phyloP scores from a whole-genome alignment of 1,139 yeast genomes.

The Lodderomyces beijingensis region DNA sequence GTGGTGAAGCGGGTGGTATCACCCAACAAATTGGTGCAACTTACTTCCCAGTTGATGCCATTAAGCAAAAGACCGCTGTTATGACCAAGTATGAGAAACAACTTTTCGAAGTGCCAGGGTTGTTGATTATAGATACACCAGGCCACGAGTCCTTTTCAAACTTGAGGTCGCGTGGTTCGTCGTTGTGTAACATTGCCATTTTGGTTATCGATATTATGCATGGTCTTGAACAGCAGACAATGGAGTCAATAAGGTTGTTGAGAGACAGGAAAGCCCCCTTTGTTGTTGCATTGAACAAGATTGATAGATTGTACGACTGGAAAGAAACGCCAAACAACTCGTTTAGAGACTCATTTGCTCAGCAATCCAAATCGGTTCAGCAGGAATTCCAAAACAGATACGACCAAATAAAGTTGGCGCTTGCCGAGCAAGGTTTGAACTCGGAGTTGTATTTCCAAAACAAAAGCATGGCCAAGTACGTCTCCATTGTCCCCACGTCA shows the following conservation, averaged over 20 bases:
- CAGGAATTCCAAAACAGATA: slow-evolving; percentile 87
- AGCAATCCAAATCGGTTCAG: slow-evolving; percentile 80
- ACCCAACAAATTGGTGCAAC: slow-evolving; percentile 99
- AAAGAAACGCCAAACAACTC: slow-evolving; percentile 83
- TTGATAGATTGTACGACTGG: slow-evolving; percentile 97
- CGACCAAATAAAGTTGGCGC: slow-evolving; percentile 80
- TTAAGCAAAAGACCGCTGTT: slow-evolving; percentile 83
- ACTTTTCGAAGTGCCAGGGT: slow-evolving; percentile 92
- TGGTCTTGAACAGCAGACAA: slow-evolving; percentile 96
- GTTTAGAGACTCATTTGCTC: slow-evolving; percentile 87
- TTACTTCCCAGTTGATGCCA: slow-evolving; percentile 95
- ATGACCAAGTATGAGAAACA: slow-evolving; percentile 86
- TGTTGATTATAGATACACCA: slow-evolving; percentile 94
- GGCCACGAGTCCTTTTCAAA: slow-evolving; percentile 99
- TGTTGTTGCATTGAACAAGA: slow-evolving; percentile 92
- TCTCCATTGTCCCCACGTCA: slow-evolving; percentile 95
- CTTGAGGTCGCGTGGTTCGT: slow-evolving; percentile 97
- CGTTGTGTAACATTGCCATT: slow-evolving; percentile 97
- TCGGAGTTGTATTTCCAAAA: slow-evolving; percentile 95
- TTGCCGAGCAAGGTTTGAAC: slow-evolving; percentile 97
- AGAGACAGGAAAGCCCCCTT: slow-evolving; percentile 98
- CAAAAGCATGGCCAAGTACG: slow-evolving; percentile 87
- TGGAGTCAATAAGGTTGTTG: slow-evolving; percentile 86
- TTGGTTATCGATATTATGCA: slow-evolving; percentile 98
- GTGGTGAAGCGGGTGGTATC: slow-evolving; percentile 99